Conservation (phyloP, 2,329 filamentous ascomycete species). For the Tolypocladium endophyticum region DNA sequence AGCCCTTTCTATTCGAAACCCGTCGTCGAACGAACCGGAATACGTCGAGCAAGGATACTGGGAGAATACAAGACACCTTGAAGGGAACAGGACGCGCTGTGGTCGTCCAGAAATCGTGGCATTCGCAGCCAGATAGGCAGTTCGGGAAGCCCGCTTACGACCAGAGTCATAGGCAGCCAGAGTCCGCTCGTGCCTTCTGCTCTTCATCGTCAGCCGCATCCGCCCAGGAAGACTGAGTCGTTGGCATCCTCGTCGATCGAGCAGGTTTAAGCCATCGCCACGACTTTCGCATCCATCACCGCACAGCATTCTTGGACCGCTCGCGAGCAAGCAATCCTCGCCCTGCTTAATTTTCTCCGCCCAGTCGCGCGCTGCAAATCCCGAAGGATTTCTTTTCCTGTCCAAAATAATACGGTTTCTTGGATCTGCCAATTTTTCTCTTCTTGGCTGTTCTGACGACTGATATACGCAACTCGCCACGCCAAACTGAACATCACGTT, state of each 20-base stretch:
- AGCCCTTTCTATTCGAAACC: conserved; percentile 10
- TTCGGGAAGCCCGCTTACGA: background rate
- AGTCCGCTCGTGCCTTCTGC: background rate
- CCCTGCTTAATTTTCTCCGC: background rate
- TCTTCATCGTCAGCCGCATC: background rate
- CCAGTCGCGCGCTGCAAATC: background rate
- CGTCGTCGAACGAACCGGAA: background rate
- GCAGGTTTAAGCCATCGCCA: background rate
- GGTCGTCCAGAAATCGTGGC: background rate
- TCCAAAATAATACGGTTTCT: background rate
- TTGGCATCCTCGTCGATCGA: background rate
- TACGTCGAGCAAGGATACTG: background rate
- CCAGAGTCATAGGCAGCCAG: background rate
- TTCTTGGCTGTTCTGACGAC: conserved; percentile 4
- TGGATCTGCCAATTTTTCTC: background rate
- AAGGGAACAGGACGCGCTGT: background rate
- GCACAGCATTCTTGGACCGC: background rate
- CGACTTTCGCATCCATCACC: background rate
- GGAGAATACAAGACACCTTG: background rate
- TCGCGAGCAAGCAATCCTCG: background rate
- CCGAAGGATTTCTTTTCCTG: background rate
- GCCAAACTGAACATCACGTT: background rate
- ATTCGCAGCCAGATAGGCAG: background rate
- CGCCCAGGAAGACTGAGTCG: background rate
- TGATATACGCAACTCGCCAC: background rate